Percentiles rank a stretch among this genome's conserved stretches.
Evolutionary conservation across 495 filamentous ascomycete species (phyloP).

Genomic region (Penicillium nucicola): DNA sequence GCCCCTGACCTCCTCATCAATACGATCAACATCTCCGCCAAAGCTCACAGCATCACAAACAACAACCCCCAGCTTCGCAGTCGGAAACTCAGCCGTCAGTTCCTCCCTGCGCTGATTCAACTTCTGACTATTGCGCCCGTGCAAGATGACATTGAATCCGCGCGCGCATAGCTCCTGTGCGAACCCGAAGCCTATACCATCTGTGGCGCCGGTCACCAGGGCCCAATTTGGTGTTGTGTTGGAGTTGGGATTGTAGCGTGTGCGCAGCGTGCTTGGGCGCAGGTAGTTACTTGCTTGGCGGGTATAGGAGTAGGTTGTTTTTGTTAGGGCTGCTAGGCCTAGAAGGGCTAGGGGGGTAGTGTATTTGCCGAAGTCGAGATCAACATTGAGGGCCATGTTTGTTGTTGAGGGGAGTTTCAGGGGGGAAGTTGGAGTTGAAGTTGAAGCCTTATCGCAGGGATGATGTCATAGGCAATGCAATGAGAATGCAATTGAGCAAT

Average conservation of each 20-base stretch:
- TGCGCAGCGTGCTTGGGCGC: conserved; percentile 10
- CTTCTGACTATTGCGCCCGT: conserved; percentile 51
- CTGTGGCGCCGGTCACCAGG: conserved; percentile 56
- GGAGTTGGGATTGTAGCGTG: conserved; percentile 14
- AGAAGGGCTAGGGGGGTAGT: conserved; percentile 11
- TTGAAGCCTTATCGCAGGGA: background rate
- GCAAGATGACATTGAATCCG: conserved; percentile 58
- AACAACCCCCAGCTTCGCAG: conserved; percentile 17
- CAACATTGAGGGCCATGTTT: too few relatives aligned
- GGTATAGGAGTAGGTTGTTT: conserved; percentile 9
- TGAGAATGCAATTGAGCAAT: too few relatives aligned
- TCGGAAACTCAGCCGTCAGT: conserved; percentile 30
- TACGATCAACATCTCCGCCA: conserved; percentile 9
- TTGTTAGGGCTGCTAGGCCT: conserved; percentile 16
- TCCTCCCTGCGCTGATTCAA: conserved; percentile 28
- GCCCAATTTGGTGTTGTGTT: conserved; percentile 41
- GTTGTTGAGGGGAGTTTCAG: too few relatives aligned
- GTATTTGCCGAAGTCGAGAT: background rate
- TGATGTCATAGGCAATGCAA: too few relatives aligned
- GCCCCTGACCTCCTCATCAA: conserved; percentile 13
- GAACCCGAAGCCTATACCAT: conserved; percentile 56
- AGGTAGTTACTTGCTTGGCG: conserved; percentile 20
- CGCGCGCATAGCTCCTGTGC: conserved; percentile 44
- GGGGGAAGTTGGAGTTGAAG: background rate
- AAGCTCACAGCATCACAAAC: conserved; percentile 31